Base-by-base conservation (phyloP, 75 land plant genomes). In the Cunninghamia lanceolata region DNA sequence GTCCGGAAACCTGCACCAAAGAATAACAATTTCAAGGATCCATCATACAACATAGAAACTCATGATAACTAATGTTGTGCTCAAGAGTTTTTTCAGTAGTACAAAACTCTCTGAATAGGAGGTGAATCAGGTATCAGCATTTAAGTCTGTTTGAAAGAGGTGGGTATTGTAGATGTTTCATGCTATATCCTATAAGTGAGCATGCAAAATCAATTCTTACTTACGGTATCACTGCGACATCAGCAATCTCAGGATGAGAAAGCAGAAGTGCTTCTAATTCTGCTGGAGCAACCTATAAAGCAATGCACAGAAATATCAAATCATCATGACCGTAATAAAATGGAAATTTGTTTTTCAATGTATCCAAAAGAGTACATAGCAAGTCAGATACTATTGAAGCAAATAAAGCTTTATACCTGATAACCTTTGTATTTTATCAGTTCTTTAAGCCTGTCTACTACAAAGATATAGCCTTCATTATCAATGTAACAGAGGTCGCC, bases 371-470 rank as follows among this genome's bases (percentile, higher is more conserved):
- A 63, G 19, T 25, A 63, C 68, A 63, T 83, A 17, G 7, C 32
- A 25, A 32, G n/a, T 25, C 21, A 40, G 39, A 40, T 47, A 32
- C 63, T 42, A 15, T 47, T 47, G 35, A 25, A 54, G 39, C 17
- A 83, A 54, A 42, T 34, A 21, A 25, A n/a, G 34, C 16, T n/a
- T 42, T 11, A 80, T 66, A 93, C 96, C 94, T 96, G 99, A 86
- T 91, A 94, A 5, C 95, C 96, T 82, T 96, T 96, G 93, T 96
- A 96, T 79, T 96, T 96, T 85, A 96, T 96, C 46, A 96, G 90
- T 90, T 96, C 99, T 89, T 96, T 96, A 36, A 96, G 81, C 75
- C 99, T 83, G 84, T 96, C 99, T 34, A 95, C 96, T 32, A 96
- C 88, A 71, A 92, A 96, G 40, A 95, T 36, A 82, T 86, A 94